A percentile compares a stretch with the other conserved stretches of the same genome.
Conservation (phyloP, 1,139 yeast species). For the Petasospora fabianii region DNA sequence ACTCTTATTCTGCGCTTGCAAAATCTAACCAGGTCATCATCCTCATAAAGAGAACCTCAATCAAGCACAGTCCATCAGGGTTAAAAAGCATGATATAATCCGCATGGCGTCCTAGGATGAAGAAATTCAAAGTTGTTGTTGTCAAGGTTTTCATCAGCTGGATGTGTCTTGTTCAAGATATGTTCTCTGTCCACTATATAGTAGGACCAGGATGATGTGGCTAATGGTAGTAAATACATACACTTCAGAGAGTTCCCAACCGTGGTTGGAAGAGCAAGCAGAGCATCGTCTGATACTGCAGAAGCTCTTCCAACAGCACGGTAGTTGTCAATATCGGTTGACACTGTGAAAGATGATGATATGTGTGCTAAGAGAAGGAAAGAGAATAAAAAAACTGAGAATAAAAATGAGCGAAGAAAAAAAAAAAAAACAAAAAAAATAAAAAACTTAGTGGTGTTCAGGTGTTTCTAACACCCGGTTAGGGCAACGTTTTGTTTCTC, state of each 20-base stretch:
- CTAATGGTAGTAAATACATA: background rate
- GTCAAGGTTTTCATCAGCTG: constrained; percentile 36
- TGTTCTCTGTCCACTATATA: too few relatives aligned
- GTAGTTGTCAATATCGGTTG: background rate
- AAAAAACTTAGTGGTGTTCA: constrained; percentile 4
- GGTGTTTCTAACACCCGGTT: constrained; percentile 4
- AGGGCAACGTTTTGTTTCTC: constrained; percentile 4
- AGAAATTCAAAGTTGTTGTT: constrained; percentile 43
- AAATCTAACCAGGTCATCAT: background rate
- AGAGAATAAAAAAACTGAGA: background rate
- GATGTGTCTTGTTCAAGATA: constrained; percentile 1
- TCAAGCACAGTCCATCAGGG: constrained; percentile 26
- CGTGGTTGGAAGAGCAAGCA: background rate
- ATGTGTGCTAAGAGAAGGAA: background rate
- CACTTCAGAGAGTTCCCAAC: background rate
- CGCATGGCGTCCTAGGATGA: constrained; percentile 39
- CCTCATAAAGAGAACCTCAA: background rate
- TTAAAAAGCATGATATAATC: constrained; percentile 35
- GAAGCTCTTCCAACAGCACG: background rate
- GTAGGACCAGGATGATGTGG: background rate
- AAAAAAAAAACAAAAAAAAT: background rate
- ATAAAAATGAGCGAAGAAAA: background rate
- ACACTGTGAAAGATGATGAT: background rate
- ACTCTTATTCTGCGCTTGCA: background rate
- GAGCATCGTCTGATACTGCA: background rate